These are phyloP conservation scores for Aspergillus haitiensis DNA, from an alignment of 495 filamentous ascomycete species.

Conservation along the genomic window DNA sequence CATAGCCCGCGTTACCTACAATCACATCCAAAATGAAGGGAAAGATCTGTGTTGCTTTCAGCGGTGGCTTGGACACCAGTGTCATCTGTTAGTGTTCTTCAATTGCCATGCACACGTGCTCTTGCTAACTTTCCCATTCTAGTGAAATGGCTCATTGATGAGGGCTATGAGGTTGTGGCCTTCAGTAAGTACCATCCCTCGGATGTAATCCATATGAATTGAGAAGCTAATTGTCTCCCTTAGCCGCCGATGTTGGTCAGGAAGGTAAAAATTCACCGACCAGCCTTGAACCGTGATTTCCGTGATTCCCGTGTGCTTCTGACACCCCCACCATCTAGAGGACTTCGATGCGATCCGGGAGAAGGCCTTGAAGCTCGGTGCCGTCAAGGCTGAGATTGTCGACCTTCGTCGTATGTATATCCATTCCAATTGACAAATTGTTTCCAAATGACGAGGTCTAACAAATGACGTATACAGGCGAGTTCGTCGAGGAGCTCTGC, in stretches of 20 bases:
- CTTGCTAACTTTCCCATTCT: constrained; percentile 16
- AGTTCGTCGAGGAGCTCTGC: constrained; percentile 85
- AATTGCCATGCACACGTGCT: constrained; percentile 22
- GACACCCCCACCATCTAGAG: constrained; percentile 36
- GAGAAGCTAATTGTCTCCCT: constrained; percentile 30
- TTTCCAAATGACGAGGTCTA: neutral
- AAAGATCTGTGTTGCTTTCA: constrained; percentile 43
- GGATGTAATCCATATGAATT: constrained; percentile 3
- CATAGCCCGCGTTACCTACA: constrained; percentile 5
- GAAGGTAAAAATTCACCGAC: constrained; percentile 38
- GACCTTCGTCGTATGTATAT: constrained; percentile 52
- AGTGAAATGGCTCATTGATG: constrained; percentile 65
- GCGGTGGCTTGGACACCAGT: constrained; percentile 65
- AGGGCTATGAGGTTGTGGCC: constrained; percentile 67
- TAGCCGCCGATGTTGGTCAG: constrained; percentile 64
- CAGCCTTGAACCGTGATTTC: neutral
- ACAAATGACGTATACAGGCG: constrained; percentile 25
- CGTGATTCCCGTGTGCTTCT: constrained; percentile 17
- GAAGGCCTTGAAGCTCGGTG: constrained; percentile 56
- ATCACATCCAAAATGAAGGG: constrained; percentile 23
- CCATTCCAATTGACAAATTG: neutral
- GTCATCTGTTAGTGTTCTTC: constrained; percentile 46
- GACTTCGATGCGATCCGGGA: constrained; percentile 66
- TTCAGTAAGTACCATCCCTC: constrained; percentile 49
- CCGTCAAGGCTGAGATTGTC: constrained; percentile 45